Conservation (phyloP, 1,284 basidiomycete species). For the Schizophyllum amplum region DNA sequence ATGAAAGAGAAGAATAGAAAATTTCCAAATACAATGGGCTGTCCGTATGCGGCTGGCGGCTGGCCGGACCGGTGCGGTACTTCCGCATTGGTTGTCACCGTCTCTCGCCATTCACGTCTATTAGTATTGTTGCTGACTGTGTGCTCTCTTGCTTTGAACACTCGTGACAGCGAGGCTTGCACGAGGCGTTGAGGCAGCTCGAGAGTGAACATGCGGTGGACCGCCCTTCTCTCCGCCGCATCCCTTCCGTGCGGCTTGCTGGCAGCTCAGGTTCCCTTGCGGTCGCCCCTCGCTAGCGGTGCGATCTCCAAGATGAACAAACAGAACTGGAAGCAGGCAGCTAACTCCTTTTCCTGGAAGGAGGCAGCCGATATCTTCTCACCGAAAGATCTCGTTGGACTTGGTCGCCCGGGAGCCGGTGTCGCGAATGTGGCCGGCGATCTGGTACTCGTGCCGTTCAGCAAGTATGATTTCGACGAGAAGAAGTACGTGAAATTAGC, state of each 20-base stretch:
- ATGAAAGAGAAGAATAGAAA: conserved; percentile 16
- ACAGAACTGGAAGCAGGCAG: conserved; percentile 18
- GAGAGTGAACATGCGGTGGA: conserved; percentile 25
- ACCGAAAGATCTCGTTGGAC: conserved; percentile 63
- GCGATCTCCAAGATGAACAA: background rate
- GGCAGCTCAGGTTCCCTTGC: conserved; percentile 42
- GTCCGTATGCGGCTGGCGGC: background rate
- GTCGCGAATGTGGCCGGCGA: conserved; percentile 59
- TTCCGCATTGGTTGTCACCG: too few relatives aligned
- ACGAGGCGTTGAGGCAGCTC: background rate
- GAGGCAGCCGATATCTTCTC: conserved; percentile 52
- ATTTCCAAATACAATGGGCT: background rate
- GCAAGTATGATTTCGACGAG: conserved; percentile 59
- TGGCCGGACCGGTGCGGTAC: too few relatives aligned
- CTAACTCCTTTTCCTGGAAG: conserved; percentile 42
- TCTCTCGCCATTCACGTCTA: too few relatives aligned
- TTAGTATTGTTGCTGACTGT: too few relatives aligned
- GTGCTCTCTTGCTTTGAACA: too few relatives aligned
- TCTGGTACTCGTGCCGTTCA: conserved; percentile 59
- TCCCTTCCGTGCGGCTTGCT: conserved; percentile 16
- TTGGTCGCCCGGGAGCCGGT: conserved; percentile 63
- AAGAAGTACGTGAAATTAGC: conserved; percentile 50
- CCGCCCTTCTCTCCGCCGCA: conserved; percentile 35
- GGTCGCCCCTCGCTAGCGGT: conserved; percentile 16
- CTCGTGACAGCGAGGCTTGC: too few relatives aligned